A percentile compares a stretch with the other conserved stretches of the same genome.
Conservation (phyloP, 179 eudicot genomes). For the Beta lomatogona region DNA sequence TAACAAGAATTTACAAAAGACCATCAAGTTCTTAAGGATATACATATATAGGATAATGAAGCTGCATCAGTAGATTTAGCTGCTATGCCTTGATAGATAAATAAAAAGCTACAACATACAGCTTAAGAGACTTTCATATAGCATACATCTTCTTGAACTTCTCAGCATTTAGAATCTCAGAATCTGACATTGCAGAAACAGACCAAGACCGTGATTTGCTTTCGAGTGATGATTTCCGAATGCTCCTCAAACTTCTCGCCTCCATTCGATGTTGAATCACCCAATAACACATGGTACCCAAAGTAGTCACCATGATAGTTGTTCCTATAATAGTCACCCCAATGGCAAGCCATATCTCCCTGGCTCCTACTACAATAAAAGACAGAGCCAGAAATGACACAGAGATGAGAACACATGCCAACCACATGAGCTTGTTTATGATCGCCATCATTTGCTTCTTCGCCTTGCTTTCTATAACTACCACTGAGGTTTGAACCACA, state of each 20-base stretch:
- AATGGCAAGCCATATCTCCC: constrained; percentile 75
- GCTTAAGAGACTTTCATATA: constrained; percentile 36
- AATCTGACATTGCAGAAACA: constrained; percentile 50
- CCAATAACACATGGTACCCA: constrained; percentile 95
- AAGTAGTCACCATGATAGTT: constrained; percentile 70
- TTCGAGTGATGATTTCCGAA: constrained; percentile 48
- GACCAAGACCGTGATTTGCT: constrained; percentile 59
- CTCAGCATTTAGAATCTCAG: constrained; percentile 57
- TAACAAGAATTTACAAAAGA: constrained; percentile 16
- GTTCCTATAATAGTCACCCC: constrained; percentile 74
- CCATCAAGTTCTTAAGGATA: constrained; percentile 14
- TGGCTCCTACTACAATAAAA: constrained; percentile 73
- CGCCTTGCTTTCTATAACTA: constrained; percentile 91
- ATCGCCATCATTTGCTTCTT: constrained; percentile 97
- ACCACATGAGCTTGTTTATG: constrained; percentile 97
- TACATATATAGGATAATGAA: constrained; percentile 30
- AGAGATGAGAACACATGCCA: constrained; percentile 80
- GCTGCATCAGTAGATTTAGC: constrained; percentile 18
- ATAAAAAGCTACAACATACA: neutral
- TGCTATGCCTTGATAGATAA: neutral
- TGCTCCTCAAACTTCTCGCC: constrained; percentile 50
- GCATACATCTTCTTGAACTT: constrained; percentile 84
- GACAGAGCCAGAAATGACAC: constrained; percentile 82
- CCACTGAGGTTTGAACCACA: constrained; percentile 92
- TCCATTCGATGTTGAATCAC: constrained; percentile 79